Base-by-base conservation (phyloP, 2,329 filamentous ascomycete species). In the Magnaporthiopsis incrustans region DNA sequence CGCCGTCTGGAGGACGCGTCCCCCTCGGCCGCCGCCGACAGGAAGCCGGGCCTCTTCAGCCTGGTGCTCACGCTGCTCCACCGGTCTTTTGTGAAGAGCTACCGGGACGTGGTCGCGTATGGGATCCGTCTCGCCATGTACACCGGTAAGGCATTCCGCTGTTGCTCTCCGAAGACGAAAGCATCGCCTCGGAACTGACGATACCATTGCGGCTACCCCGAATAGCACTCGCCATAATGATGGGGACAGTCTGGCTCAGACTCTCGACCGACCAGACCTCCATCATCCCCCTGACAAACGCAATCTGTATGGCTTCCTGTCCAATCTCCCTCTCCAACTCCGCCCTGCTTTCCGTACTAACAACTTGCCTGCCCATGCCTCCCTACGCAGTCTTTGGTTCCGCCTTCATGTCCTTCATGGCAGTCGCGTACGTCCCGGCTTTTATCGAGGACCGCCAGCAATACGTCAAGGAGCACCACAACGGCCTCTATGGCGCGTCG, bases 191-290 rank as follows among this genome's bases (percentile, higher is more conserved):
- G 25, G n/a, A 58, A 27, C 57, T 58, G 57, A 53, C 44, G 11
- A n/a, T 8, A 53, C 44, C 8, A n/a, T 8, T 8, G 18, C 4
- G 44, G 44, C n/a, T 6, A 53, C 18, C 8, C 3, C 11, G 30
- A 35, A 50, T 65, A 69, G 85, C 85, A 0, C 80, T 96, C 22
- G 91, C 91, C 1, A 85, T 95, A 69, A 88, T 95, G 84, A 92
- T 94, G 88, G 91, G 92, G 6, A 96, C 92, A 0, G 89, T 96
- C 15, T 96, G 90, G 88, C 77, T 96, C 18, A 85, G 91, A 7
- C 80, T 96, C 3, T 77, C 82, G 4, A 81, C 88, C 0, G 77
- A 81, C 0, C 91, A 96, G 72, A 78, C 82, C 64, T 89, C 89
- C 65, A 94, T 96, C 69, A 88, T 91, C 70, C 86, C 91, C 0